phyloP scores from a whole-genome alignment of 208 protist species.

The Leishmania guyanensis region DNA sequence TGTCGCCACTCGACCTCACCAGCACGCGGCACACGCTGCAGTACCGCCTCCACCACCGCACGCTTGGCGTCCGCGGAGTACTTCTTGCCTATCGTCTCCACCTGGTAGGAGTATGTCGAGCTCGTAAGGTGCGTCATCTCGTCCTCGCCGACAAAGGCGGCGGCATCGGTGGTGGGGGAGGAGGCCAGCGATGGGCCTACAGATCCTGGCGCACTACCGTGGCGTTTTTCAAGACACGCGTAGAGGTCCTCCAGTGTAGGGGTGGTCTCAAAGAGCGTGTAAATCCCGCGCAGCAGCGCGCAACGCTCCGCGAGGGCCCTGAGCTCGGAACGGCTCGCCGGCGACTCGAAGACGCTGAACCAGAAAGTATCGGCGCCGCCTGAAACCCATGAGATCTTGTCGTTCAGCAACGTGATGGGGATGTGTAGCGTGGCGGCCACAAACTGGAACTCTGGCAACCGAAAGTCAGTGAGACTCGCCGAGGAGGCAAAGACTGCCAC shows the following conservation, averaged over 20 bases:
- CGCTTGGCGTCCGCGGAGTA: conserved; percentile 60
- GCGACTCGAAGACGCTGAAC: conserved; percentile 50
- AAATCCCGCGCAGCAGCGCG: conserved; percentile 50
- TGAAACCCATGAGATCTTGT: conserved; percentile 31
- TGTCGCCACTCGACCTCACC: conserved; percentile 28
- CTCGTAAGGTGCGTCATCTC: conserved; percentile 24
- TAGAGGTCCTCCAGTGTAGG: conserved; percentile 53
- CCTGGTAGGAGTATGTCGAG: conserved; percentile 50
- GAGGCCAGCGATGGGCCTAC: neutral
- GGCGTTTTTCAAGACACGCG: conserved; percentile 18
- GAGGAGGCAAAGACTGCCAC: conserved; percentile 76
- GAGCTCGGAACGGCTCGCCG: conserved; percentile 21
- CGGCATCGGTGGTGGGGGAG: neutral
- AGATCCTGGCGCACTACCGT: neutral
- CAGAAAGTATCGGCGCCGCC: conserved; percentile 24
- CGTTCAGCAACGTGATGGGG: conserved; percentile 32
- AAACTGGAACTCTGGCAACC: conserved; percentile 51
- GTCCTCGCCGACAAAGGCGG: conserved; percentile 34
- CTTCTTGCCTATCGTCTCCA: conserved; percentile 78
- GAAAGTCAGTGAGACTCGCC: conserved; percentile 53
- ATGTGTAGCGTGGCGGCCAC: conserved; percentile 47
- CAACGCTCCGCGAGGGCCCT: conserved; percentile 39
- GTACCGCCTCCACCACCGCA: conserved; percentile 41
- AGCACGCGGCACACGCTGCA: conserved; percentile 16
- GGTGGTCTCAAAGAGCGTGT: conserved; percentile 52